Base-by-base conservation (phyloP, 495 filamentous ascomycete genomes). In the Penicillium samsonianum region DNA sequence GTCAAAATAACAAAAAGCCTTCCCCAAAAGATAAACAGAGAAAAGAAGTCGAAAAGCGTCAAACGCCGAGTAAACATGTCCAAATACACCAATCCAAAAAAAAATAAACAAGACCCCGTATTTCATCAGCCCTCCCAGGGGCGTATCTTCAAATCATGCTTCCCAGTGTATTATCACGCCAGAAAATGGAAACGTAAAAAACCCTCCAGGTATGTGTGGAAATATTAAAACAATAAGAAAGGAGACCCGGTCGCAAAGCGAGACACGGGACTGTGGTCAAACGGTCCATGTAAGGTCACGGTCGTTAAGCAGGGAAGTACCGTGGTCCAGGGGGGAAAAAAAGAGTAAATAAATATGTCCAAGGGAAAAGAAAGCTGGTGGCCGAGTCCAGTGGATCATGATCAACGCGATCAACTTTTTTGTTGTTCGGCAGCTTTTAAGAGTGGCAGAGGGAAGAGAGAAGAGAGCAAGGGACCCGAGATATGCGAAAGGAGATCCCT, bases 221-320 rank as follows among this genome's bases (percentile, higher is more conserved):
- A 63, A 61, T 68, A 68, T 68, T 68, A 65, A 60, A 61, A 67
- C 65, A 67, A 38, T 57, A 59, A 52, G 61, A 67, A 55, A 17
- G 35, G 26, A 49, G 31, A 51, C 46, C 26, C 30, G 33, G 23
- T 38, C 22, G 35, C 43, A 50, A 26, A 37, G 31, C n/a, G 25
- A 17, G 17, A 45, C 19, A 46, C 8, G 23, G 12, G 30, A 30
- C 50, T 40, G 55, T 25, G 44, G 48, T 64, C 58, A 53, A 33
- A 54, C 57, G 54, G 58, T 44, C 45, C 26, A 60, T 63, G 53
- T 49, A 57, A 44, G 42, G 22, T 19, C 59, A 51, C 48, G 22
- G 50, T 61, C 41, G 40, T 26, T 25, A 51, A 43, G 46, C 45
- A 30, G 44, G 16, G 19, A 8, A 28, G 41, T 45, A 26, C 44